Conservation (phyloP, 2,329 filamentous ascomycete genomes). For the Penicillium sp. region DNA sequence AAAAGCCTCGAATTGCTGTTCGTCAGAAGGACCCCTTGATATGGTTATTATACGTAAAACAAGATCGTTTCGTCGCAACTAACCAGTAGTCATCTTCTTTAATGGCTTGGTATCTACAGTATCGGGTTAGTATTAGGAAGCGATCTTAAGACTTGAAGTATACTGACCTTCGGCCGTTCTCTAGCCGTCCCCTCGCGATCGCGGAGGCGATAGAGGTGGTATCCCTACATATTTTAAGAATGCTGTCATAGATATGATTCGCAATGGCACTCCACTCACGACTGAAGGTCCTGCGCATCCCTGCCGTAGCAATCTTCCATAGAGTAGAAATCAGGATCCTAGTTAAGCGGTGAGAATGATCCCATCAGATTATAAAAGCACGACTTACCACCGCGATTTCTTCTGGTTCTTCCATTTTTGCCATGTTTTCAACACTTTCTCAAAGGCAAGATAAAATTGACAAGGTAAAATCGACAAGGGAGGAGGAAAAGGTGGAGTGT, state of each 20-base stretch:
- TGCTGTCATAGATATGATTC: not conserved
- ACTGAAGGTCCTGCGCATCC: slow-evolving; percentile 13
- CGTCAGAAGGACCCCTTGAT: slow-evolving; percentile 20
- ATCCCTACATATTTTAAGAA: slow-evolving; percentile 7
- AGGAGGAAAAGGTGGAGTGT: not conserved
- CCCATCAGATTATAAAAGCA: not conserved
- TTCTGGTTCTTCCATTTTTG: not conserved
- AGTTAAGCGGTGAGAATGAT: not conserved
- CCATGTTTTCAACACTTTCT: not conserved
- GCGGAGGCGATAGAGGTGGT: slow-evolving; percentile 17
- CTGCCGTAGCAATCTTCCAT: not conserved
- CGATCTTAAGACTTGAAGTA: slow-evolving; percentile 22
- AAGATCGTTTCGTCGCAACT: not conserved
- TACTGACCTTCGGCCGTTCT: slow-evolving; percentile 20
- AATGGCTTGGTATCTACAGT: slow-evolving; percentile 19
- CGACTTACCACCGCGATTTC: not conserved
- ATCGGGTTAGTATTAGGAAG: not conserved
- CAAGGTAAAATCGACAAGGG: not conserved
- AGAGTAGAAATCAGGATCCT: slow-evolving; percentile 17
- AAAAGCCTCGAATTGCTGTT: slow-evolving; percentile 22
- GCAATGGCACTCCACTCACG: slow-evolving; percentile 12
- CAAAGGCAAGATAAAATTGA: not conserved
- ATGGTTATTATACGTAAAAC: not conserved
- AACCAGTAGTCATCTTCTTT: slow-evolving; percentile 24
- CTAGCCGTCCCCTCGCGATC: slow-evolving; percentile 16